Conservation (phyloP, 176 grass and related monocot species). For the Alloteropsis semialata region DNA sequence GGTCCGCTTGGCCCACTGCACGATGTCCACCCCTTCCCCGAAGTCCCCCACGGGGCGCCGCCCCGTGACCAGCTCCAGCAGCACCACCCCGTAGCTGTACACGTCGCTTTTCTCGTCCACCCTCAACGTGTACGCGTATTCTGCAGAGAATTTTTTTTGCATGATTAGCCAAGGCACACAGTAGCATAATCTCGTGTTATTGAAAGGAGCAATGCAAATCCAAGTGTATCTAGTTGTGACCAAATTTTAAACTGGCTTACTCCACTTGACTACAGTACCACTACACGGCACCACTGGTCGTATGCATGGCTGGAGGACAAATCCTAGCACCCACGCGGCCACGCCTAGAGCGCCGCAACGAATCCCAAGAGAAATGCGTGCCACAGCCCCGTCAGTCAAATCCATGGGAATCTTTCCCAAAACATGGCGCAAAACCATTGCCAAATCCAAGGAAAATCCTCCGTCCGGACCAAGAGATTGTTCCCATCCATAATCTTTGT, state of each 20-base stretch:
- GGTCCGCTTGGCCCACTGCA: slow-evolving; percentile 75
- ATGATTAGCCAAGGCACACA: background rate
- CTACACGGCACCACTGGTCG: background rate
- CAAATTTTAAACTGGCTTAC: background rate
- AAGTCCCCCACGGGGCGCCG: slow-evolving; percentile 75
- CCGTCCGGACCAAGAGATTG: slow-evolving; percentile 13
- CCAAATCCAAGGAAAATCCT: slow-evolving; percentile 44
- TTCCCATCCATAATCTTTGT: background rate
- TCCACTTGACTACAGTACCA: too few relatives aligned
- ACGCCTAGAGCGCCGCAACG: background rate
- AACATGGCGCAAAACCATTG: background rate
- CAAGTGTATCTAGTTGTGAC: background rate
- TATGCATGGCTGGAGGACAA: background rate
- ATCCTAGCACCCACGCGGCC: background rate
- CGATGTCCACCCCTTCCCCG: slow-evolving; percentile 86
- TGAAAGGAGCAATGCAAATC: slow-evolving; percentile 2
- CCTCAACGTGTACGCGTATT: slow-evolving; percentile 83
- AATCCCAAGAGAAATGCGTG: slow-evolving; percentile 49
- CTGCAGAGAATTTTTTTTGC: slow-evolving; percentile 16
- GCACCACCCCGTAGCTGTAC: slow-evolving; percentile 88
- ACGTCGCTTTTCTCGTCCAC: slow-evolving; percentile 97
- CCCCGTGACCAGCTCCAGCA: slow-evolving; percentile 79
- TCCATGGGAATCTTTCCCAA: slow-evolving; percentile 41
- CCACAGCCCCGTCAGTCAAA: slow-evolving; percentile 18
- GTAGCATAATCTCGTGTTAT: background rate